phyloP scores from a whole-genome alignment of 345 rosid genomes.

The Arabis hirsuta region DNA sequence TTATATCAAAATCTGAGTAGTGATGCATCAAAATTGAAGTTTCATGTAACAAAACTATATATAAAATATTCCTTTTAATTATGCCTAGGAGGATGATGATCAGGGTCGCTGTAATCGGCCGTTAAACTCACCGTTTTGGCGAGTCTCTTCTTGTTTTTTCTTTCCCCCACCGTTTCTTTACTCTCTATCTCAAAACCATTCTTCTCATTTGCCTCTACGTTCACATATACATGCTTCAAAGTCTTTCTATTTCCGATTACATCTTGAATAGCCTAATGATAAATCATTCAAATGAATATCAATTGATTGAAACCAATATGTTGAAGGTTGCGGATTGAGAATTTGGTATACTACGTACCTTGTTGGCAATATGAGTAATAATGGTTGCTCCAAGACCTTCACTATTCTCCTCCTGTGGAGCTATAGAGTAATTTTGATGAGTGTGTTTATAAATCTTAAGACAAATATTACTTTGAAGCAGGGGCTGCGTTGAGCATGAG shows the following conservation, averaged over 20 bases:
- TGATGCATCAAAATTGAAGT: slow-evolving; percentile 37
- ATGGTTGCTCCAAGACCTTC: slow-evolving; percentile 1
- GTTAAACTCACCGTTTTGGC: slow-evolving; percentile 44
- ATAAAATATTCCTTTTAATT: slow-evolving; percentile 12
- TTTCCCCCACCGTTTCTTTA: slow-evolving; percentile 28
- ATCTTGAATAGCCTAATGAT: slow-evolving; percentile 23
- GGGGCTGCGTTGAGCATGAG: no score
- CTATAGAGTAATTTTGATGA: slow-evolving; percentile 7
- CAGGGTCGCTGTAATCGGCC: slow-evolving; percentile 41
- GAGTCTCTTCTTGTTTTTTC: slow-evolving; percentile 31
- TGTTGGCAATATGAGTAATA: slow-evolving; percentile 15
- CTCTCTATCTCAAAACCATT: slow-evolving; percentile 32
- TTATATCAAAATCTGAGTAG: not conserved
- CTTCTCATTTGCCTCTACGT: slow-evolving; percentile 22
- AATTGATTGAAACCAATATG: slow-evolving; percentile 6
- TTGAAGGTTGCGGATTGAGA: not conserved
- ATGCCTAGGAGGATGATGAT: slow-evolving; percentile 48
- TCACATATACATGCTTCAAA: slow-evolving; percentile 24
- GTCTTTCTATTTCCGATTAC: slow-evolving; percentile 26
- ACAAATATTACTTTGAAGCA: not conserved
- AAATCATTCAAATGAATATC: not conserved
- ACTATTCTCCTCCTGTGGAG: slow-evolving; percentile 4
- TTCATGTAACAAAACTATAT: not conserved
- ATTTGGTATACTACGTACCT: slow-evolving; percentile 15
- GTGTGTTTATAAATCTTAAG: not conserved